Percentiles rank a stretch among this genome's conserved stretches.
phyloP scores from a whole-genome alignment of 805 yeast species.

The Zygoascus biomembranicola region DNA sequence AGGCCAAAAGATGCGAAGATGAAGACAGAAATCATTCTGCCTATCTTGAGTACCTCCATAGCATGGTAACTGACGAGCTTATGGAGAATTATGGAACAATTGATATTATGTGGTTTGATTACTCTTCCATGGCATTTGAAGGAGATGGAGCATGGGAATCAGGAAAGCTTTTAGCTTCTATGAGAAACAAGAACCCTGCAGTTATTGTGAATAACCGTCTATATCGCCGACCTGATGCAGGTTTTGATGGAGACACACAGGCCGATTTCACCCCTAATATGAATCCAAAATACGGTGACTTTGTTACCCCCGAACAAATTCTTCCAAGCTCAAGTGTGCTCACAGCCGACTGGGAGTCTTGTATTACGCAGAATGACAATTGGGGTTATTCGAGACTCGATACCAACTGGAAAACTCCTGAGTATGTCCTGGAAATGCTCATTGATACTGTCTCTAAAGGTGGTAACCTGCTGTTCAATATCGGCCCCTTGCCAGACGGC shows the following conservation, averaged over 20 bases:
- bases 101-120: conserved; percentile 15
- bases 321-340: conserved; percentile 11
- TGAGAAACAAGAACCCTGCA: conserved; percentile 9
- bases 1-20: conserved; percentile 5
- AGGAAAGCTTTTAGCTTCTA: conserved; percentile 1
- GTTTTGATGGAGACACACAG: conserved; percentile 7
- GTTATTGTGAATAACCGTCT: conserved; percentile 14
- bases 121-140: conserved; percentile 9
- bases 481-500: conserved; percentile 16
- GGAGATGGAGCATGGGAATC: conserved; percentile 16
- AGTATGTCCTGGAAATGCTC: conserved; percentile 6
- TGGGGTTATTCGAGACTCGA: conserved; percentile 15
- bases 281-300: conserved; percentile 13
- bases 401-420: conserved; percentile 8
- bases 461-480: conserved; percentile 13
- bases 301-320: conserved; percentile 14
- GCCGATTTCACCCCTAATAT: conserved; percentile 7
- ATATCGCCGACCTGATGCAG: conserved; percentile 11
- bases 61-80: conserved; percentile 10
- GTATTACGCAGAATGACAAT: conserved; percentile 11
- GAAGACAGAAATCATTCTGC: conserved; percentile 7
- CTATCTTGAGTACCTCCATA: conserved; percentile 12
- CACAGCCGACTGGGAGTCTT: conserved; percentile 10
- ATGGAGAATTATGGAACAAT: conserved; percentile 10
- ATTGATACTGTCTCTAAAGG: conserved; percentile 10